phyloP scores from a whole-genome alignment of 768 basidiomycete species.

The Termitomyces sp. region DNA sequence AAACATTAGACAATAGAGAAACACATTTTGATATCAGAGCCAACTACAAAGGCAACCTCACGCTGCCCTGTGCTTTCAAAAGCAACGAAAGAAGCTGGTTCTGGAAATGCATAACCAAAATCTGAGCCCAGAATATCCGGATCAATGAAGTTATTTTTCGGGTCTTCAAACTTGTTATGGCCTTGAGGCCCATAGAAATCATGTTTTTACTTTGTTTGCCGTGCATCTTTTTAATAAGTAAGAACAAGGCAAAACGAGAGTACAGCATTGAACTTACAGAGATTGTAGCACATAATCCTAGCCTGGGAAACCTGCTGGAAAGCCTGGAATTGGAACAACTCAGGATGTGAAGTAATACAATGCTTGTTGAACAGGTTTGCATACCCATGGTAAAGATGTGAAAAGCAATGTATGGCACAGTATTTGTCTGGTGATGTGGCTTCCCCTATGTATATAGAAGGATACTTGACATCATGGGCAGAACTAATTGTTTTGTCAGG shows the following conservation, averaged over 20 bases:
- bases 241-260: not conserved
- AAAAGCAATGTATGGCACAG: not conserved
- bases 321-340: not conserved
- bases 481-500: not conserved
- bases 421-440: not conserved
- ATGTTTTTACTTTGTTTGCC: not conserved
- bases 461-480: not conserved
- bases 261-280: not conserved
- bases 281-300: not conserved
- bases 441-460: not conserved
- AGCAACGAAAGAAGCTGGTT: constrained; percentile 2
- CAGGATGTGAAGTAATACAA: not conserved
- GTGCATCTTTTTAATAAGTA: not conserved
- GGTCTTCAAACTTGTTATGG: constrained; percentile 11
- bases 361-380: constrained; percentile 1
- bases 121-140: not conserved
- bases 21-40: not conserved
- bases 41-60: not conserved
- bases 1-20: constrained; percentile 2
- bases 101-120: constrained; percentile 1
- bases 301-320: not conserved
- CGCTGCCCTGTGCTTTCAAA: not conserved
- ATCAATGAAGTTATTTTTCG: not conserved
- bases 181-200: not conserved
- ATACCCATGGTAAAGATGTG: not conserved